A percentile compares a stretch with the other conserved stretches of the same genome.
Conservation (phyloP, 2,329 filamentous ascomycete genomes). For the Thielaviopsis populi region DNA sequence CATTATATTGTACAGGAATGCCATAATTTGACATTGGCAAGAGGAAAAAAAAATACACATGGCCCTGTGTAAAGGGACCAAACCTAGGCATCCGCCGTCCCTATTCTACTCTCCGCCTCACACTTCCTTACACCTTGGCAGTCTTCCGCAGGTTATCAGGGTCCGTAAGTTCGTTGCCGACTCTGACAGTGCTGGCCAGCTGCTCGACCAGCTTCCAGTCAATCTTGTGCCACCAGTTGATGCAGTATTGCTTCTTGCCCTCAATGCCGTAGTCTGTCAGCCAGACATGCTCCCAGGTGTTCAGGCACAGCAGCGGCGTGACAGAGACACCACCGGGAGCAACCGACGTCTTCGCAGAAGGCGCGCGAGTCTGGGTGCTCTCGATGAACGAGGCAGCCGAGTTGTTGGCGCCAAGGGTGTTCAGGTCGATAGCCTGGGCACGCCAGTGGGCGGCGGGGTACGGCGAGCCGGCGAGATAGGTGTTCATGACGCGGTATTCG, state of each 20-base stretch:
- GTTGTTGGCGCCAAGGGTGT: slow-evolving; percentile 36
- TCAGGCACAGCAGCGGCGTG: slow-evolving; percentile 72
- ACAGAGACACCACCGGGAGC: slow-evolving; percentile 51
- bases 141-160: slow-evolving; percentile 2
- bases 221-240: slow-evolving; percentile 75
- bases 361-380: slow-evolving; percentile 18
- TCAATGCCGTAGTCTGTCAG: slow-evolving; percentile 60
- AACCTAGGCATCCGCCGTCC: neutral
- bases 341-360: slow-evolving; percentile 21
- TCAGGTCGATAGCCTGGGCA: slow-evolving; percentile 53
- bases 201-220: slow-evolving; percentile 63
- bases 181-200: slow-evolving; percentile 20
- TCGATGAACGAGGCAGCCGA: slow-evolving; percentile 25
- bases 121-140: neutral
- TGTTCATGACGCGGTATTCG: slow-evolving; percentile 58
- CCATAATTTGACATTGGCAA: slow-evolving; percentile 5
- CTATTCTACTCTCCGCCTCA: neutral
- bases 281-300: slow-evolving; percentile 94
- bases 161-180: neutral
- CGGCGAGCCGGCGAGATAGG: slow-evolving; percentile 83
- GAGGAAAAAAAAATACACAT: slow-evolving; percentile 7
- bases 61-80: neutral
- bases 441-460: slow-evolving; percentile 76
- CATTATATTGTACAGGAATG: slow-evolving; percentile 17
- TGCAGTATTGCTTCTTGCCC: slow-evolving; percentile 62